phyloP scores from a whole-genome alignment of 208 protist species.

The Leishmania lainsoni region DNA sequence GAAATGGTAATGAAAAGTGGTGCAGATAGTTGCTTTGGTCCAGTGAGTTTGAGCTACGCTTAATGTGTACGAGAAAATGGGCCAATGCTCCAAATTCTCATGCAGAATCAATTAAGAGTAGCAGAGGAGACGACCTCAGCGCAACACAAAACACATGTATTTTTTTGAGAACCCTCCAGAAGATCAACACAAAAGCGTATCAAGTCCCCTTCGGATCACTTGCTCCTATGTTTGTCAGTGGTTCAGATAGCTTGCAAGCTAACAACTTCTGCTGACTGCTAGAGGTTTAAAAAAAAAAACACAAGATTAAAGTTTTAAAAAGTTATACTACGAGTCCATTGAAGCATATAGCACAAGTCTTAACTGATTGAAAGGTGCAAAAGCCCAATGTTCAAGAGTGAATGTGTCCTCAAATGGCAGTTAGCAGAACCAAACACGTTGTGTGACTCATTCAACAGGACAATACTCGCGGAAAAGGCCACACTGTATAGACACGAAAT shows the following conservation, averaged over 20 bases:
- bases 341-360: neutral
- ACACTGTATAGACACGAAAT: neutral
- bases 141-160: neutral
- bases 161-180: neutral
- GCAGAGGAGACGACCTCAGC: neutral
- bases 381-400: neutral
- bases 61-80: neutral
- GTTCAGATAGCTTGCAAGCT: neutral
- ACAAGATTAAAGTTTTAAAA: neutral
- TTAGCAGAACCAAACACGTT: neutral
- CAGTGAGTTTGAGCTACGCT: neutral
- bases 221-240: neutral
- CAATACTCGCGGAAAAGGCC: neutral
- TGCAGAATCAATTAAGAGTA: neutral
- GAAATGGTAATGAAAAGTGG: neutral
- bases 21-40: neutral
- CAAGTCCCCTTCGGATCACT: neutral
- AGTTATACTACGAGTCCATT: neutral
- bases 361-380: neutral
- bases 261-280: neutral
- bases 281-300: no score
- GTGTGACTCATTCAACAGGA: neutral
- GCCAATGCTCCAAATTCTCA: neutral
- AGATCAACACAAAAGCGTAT: neutral
- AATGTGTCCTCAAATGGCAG: neutral